Conservation (phyloP, 2,329 filamentous ascomycete species). For the Xylariaceae sp. region DNA sequence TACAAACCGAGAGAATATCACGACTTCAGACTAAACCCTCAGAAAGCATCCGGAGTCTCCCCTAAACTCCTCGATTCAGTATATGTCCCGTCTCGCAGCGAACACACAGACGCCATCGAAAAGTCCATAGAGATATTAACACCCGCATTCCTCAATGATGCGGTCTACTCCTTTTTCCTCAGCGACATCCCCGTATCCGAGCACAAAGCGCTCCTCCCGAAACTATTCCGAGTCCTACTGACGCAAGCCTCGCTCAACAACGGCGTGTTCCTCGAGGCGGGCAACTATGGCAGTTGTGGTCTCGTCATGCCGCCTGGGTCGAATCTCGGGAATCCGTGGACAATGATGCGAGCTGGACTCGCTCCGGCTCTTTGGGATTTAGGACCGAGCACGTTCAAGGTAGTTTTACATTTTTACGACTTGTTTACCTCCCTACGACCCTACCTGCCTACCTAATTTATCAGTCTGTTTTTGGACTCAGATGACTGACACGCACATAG, state of each 20-base stretch:
- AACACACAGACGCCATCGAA: neutral
- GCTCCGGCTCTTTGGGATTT: neutral
- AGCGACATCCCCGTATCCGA: neutral
- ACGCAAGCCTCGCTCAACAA: conserved; percentile 3
- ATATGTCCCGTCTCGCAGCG: neutral
- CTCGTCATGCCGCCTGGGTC: conserved; percentile 7
- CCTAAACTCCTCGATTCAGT: neutral
- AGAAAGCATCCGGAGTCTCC: neutral
- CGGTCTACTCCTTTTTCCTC: conserved; percentile 1
- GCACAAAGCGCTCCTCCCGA: neutral
- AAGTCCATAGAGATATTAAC: neutral
- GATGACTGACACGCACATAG: neutral
- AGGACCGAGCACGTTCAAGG: neutral
- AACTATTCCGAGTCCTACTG: neutral
- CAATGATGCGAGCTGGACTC: neutral
- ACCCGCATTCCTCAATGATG: conserved; percentile 2
- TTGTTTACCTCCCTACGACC: neutral
- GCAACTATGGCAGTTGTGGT: conserved; percentile 3
- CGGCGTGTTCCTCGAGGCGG: conserved; percentile 1
- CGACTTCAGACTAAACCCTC: neutral
- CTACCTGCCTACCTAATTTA: neutral
- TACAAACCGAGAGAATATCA: neutral
- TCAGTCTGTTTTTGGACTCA: neutral
- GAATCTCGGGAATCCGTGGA: conserved; percentile 4
- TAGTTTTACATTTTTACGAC: neutral